phyloP scores from a whole-genome alignment of 768 basidiomycete species.

The Tulasnella sp. region DNA sequence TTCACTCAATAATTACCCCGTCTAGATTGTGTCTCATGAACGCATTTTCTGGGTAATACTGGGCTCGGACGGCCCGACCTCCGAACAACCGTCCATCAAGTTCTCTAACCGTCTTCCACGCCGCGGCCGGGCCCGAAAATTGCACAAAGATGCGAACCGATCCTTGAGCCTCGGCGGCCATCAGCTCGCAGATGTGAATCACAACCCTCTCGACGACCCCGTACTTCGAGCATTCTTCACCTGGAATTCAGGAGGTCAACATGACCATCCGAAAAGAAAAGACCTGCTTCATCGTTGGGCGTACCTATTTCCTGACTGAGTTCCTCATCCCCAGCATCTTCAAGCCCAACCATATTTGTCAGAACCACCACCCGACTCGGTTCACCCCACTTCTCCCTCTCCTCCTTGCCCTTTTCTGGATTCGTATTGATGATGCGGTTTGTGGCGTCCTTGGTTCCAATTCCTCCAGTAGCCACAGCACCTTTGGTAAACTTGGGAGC shows the following conservation, averaged over 20 bases:
- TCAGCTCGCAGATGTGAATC: conserved; percentile 70
- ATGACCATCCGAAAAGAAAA: neutral
- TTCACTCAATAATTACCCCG: neutral
- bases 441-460: conserved; percentile 43
- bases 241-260: conserved; percentile 40
- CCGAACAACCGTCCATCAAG: conserved; percentile 91
- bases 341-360: conserved; percentile 80
- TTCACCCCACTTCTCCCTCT: conserved; percentile 77
- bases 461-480: conserved; percentile 35
- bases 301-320: conserved; percentile 81
- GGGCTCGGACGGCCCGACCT: conserved; percentile 73
- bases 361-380: conserved; percentile 84
- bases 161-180: conserved; percentile 63
- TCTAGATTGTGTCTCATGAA: conserved; percentile 18
- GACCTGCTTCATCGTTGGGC: conserved; percentile 32
- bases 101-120: conserved; percentile 93
- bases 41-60: conserved; percentile 71
- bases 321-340: conserved; percentile 82
- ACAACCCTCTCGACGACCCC: conserved; percentile 89
- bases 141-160: conserved; percentile 86
- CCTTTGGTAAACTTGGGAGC: conserved; percentile 33
- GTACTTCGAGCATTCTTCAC: conserved; percentile 84
- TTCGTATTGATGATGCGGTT: conserved; percentile 81
- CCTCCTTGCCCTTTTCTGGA: conserved; percentile 76
- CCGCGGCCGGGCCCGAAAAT: conserved; percentile 86